Percentiles rank a stretch among this genome's conserved stretches.
These are phyloP conservation scores for Thermothielavioides terrestris DNA, from an alignment of 495 filamentous ascomycete genomes.

Conservation along the genomic window DNA sequence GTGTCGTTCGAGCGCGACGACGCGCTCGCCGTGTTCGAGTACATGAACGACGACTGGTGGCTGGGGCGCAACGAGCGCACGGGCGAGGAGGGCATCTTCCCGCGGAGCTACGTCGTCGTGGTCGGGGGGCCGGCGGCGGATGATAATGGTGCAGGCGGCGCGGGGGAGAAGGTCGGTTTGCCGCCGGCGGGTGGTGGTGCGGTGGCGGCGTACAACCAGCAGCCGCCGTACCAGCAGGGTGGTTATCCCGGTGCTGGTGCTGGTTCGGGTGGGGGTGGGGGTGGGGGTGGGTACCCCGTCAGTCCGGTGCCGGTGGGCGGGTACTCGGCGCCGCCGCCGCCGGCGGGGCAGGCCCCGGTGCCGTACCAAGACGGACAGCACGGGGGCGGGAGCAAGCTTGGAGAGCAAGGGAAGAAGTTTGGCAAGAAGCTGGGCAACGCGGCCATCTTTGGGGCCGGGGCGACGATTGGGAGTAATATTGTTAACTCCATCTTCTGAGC, in stretches of 20 bases:
- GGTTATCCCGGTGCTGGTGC: too few relatives aligned
- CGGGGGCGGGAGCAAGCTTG: slow-evolving; percentile 32
- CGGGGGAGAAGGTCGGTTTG: too few relatives aligned
- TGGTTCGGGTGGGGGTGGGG: too few relatives aligned
- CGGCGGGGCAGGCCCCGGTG: slow-evolving; percentile 37
- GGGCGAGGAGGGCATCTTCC: slow-evolving; percentile 82
- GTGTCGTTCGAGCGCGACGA: slow-evolving; percentile 68
- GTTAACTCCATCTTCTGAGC: slow-evolving; percentile 84
- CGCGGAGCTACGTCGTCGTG: slow-evolving; percentile 72
- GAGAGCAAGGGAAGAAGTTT: slow-evolving; percentile 60
- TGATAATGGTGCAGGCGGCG: background rate
- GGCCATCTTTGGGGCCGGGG: slow-evolving; percentile 77
- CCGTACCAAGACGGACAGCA: slow-evolving; percentile 12
- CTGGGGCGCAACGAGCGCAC: slow-evolving; percentile 75
- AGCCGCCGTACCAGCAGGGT: slow-evolving; percentile 21
- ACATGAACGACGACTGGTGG: slow-evolving; percentile 98
- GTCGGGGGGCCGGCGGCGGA: background rate
- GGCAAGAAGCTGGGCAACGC: slow-evolving; percentile 70
- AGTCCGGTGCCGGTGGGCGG: slow-evolving; percentile 9
- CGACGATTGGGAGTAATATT: slow-evolving; percentile 83
- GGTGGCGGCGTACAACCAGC: too few relatives aligned
- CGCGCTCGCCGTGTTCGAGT: slow-evolving; percentile 67
- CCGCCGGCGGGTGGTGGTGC: background rate
- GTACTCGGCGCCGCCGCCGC: slow-evolving; percentile 24
- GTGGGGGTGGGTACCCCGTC: too few relatives aligned